These are phyloP conservation scores for Hypoxylon sp. DNA, from an alignment of 2,329 filamentous ascomycete species.

Conservation along the genomic window DNA sequence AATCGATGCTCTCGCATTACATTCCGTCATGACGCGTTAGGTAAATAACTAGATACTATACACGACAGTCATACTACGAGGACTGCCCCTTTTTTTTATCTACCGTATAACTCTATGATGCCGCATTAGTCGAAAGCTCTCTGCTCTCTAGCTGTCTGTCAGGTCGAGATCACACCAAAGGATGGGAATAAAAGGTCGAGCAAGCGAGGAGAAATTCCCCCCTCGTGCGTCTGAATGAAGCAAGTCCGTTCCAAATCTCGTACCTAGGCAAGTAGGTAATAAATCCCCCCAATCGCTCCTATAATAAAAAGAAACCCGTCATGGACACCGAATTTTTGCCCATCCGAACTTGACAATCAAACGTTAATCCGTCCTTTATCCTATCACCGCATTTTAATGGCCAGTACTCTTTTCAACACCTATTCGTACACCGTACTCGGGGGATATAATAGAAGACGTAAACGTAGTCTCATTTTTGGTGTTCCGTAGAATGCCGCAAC, in stretches of 20 bases:
- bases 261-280: conserved; percentile 9
- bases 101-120: conserved; percentile 42
- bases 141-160: conserved; percentile 18
- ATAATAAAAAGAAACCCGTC: conserved; percentile 24
- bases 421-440: conserved; percentile 36
- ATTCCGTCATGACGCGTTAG: conserved; percentile 17
- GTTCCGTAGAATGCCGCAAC: conserved; percentile 39
- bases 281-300: conserved; percentile 10
- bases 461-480: conserved; percentile 40
- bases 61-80: conserved; percentile 19
- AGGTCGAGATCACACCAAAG: conserved; percentile 8
- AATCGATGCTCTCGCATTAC: conserved; percentile 11
- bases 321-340: conserved; percentile 12
- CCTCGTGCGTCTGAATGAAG: conserved; percentile 25
- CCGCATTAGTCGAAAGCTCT: conserved; percentile 31
- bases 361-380: conserved; percentile 31
- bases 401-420: conserved; percentile 39
- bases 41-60: conserved; percentile 27
- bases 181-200: conserved; percentile 11
- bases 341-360: conserved; percentile 28
- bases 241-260: conserved; percentile 27
- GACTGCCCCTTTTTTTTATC: conserved; percentile 30
- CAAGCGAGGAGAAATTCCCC: conserved; percentile 2
- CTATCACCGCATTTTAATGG: conserved; percentile 31
- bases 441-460: conserved; percentile 34